Percentiles rank a stretch among this genome's conserved stretches.
These are phyloP conservation scores for Diaporthe sp. DNA, from an alignment of 2,329 filamentous ascomycete genomes.

Conservation along the genomic window DNA sequence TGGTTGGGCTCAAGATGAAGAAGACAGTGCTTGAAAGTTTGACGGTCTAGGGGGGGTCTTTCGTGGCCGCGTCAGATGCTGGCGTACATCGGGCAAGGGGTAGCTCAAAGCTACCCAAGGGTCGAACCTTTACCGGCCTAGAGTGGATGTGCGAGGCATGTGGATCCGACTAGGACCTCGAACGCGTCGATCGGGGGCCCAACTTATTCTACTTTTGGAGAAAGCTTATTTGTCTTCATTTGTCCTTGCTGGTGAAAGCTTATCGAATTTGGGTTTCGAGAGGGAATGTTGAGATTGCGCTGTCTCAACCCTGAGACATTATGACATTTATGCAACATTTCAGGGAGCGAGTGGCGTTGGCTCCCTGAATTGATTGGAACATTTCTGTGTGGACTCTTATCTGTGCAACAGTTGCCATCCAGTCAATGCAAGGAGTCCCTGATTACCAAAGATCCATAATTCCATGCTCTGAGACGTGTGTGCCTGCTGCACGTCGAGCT, in stretches of 20 bases:
- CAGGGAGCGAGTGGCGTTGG: not conserved
- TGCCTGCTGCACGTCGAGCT: not conserved
- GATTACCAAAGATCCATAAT: not conserved
- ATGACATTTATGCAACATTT: not conserved
- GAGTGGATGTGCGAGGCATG: not conserved
- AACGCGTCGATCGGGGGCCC: not conserved
- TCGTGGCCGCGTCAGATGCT: not conserved
- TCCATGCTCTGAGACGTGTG: not conserved
- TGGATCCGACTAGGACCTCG: not conserved
- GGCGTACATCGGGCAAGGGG: constrained; percentile 3
- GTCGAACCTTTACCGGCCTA: not conserved
- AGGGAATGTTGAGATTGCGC: not conserved
- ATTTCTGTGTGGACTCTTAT: not conserved
- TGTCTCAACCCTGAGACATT: constrained; percentile 14
- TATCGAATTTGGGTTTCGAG: not conserved
- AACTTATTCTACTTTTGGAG: not conserved
- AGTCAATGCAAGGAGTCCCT: not conserved
- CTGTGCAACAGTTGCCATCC: not conserved
- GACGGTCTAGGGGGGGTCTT: no score
- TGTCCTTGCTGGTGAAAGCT: not conserved
- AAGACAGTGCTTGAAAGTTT: not conserved
- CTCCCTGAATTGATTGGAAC: not conserved
- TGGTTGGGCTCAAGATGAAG: not conserved
- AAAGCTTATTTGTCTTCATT: not conserved
- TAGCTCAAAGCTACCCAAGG: not conserved